A percentile compares a stretch with the other conserved stretches of the same genome.
phyloP scores from a whole-genome alignment of 176 grass and related monocot genomes.

The Oryza rufipogon region DNA sequence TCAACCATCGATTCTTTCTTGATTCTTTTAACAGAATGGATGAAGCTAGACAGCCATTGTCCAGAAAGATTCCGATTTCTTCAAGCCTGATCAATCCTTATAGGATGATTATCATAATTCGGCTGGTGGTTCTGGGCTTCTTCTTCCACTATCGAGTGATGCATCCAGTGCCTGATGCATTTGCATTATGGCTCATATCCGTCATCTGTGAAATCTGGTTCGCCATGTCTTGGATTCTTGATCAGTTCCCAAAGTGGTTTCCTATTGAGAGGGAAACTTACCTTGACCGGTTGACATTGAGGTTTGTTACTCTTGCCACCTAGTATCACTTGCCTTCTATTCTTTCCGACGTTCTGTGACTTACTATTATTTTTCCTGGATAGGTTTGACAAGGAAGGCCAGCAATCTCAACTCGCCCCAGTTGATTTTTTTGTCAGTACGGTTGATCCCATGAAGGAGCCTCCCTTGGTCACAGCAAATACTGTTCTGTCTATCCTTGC shows the following conservation, averaged over 20 bases:
- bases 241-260: conserved; percentile 98
- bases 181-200: conserved; percentile 91
- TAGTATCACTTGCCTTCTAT: conserved; percentile 23
- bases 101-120: conserved; percentile 93
- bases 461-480: conserved; percentile 94
- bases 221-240: conserved; percentile 92
- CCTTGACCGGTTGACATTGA: conserved; percentile 83
- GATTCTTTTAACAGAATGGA: conserved; percentile 72
- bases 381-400: conserved; percentile 94
- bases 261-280: conserved; percentile 94
- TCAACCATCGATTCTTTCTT: neutral
- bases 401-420: conserved; percentile 64
- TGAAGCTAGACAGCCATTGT: conserved; percentile 89
- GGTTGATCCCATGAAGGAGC: conserved; percentile 90
- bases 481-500: conserved; percentile 92
- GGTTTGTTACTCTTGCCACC: conserved; percentile 52
- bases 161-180: conserved; percentile 74
- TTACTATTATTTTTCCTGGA: conserved; percentile 25
- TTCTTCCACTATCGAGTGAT: conserved; percentile 94
- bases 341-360: conserved; percentile 23
- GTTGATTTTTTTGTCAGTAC: conserved; percentile 94
- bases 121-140: conserved; percentile 87
- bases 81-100: conserved; percentile 92
- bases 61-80: conserved; percentile 80
- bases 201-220: conserved; percentile 99